Percentiles rank a stretch among this genome's conserved stretches.
These are phyloP conservation scores for Hyaloscypha hepaticicola DNA, from an alignment of 495 filamentous ascomycete genomes.

Conservation along the genomic window DNA sequence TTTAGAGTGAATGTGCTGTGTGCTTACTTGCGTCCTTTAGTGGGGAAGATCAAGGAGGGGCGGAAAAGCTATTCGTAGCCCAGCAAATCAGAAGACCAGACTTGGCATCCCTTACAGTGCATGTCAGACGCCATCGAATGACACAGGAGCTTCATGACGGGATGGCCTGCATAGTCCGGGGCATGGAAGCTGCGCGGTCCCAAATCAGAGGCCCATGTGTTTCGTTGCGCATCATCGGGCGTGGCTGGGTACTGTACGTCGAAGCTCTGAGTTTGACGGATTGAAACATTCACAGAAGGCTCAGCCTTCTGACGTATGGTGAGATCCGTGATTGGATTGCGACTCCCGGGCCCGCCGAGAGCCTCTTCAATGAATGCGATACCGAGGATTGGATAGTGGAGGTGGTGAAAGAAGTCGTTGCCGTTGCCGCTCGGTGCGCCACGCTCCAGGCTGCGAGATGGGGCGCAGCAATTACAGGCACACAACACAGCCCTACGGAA, in stretches of 20 bases:
- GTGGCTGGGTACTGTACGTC: neutral
- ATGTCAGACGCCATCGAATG: conserved; percentile 3
- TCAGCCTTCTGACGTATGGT: conserved; percentile 4
- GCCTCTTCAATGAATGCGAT: conserved; percentile 1
- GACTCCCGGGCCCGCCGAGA: conserved; percentile 11
- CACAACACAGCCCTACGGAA: neutral
- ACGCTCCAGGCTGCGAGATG: neutral
- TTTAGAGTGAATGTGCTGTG: neutral
- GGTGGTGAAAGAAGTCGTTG: neutral
- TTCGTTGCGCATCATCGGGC: neutral
- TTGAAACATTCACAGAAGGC: neutral
- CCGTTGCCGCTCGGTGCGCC: neutral
- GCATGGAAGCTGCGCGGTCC: neutral
- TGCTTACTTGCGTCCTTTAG: neutral
- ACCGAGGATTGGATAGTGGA: neutral
- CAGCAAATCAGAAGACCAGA: neutral
- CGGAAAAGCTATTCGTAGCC: neutral
- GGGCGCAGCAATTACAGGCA: neutral
- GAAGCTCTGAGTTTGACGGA: neutral
- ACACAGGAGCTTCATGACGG: neutral
- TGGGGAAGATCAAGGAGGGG: neutral
- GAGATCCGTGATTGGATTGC: conserved; percentile 2
- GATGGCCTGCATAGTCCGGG: neutral
- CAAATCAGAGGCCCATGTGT: neutral
- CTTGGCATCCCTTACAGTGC: neutral